Base-by-base conservation (phyloP, 257 asterid species). In the Capsicum chinense region DNA sequence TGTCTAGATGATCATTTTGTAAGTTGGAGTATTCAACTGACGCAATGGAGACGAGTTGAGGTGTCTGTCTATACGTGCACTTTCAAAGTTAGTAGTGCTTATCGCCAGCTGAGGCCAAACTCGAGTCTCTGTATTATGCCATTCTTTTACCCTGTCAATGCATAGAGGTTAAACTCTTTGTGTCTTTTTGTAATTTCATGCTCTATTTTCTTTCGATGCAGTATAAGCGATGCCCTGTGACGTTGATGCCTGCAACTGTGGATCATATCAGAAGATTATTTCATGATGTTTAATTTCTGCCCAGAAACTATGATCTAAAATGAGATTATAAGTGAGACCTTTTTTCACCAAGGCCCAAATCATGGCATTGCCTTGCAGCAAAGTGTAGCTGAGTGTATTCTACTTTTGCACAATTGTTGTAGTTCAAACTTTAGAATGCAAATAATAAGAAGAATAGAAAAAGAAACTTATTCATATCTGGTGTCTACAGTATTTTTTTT, bases 181-280 rank as follows among this genome's bases (percentile, higher is more conserved):
- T 16, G 54, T 26, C 33, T 26, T 26, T 17, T 5, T 39, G 26
- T 44, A 35, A 21, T 66, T 56, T 35, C 74, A 6, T 63, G 60
- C 44, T 39, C 71, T 48, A 42, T 52, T 73, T 74, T 63, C 63
- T 57, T 33, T 58, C 64, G 73, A 35, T 82, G 76, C 97, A 94
- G 99, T 94, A 96, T 91, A 96, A 96, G 87, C 98, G 97, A 7
- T 96, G 99, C 87, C 98, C 99, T 7, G 93, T 93, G 52, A 96
- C 99, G 12, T 54, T 96, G 87, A 90, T 89, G 91, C 96, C 98
- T 66, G 92, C 99, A 42, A 86, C 94, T 9, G 97, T 96, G 85
- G 98, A 96, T 80, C 97, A 94, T 85, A 94, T 94, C 76, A 90
- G 98, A 90, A 92, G 99, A 93, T 93, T 96, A 62, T 96, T 93